Base-by-base conservation (phyloP, 192 early-diverging fungal species). In the Backusella circina region DNA sequence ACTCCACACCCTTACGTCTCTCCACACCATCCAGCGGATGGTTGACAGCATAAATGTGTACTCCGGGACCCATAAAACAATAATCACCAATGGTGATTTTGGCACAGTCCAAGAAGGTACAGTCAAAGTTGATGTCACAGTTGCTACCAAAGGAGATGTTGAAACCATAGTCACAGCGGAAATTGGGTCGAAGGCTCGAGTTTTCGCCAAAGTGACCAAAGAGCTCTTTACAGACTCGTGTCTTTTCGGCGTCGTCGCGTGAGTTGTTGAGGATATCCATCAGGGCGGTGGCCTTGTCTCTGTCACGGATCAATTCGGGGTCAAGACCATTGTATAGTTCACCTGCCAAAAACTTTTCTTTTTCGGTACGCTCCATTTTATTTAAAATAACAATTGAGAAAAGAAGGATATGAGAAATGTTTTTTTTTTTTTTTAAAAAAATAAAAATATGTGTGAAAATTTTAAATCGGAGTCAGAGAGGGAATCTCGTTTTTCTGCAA, bases 71-170 rank as follows among this genome's bases (percentile, higher is more conserved):
- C 74, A 96, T 85, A 76, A 93, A 64, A 31, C 86, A 89, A 68
- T 89, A 75, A 77, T 95, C 85, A 23, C 95, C 95, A 65, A 97
- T 93, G 9, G 79, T 85, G 21, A 98, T 89, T 23, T 83, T 76
- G 13, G 86, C 85, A 68, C 88, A 86, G 77, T 98, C 97, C 7
- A 97, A 82, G 65, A 98, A 86, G 0, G 83, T 80, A 72, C 91
- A 88, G 75, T 90, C 88, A 67, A 87, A 86, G 79, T 97, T 96
- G 83, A 92, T 88, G 77, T 93, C 95, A 69, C 94, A 91, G 23
- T 80, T 71, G 6, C 91, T 79, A 39, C 95, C 95, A 15, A 96
- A 69, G 26, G 80, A 85, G 26, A 91, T 95, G 82, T 97, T 96
- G 51, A 74, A 84, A 1, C 91, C 95, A 78, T 95, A 97, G 80